A percentile compares a stretch with the other conserved stretches of the same genome.
Evolutionary conservation across 306 rosid species (phyloP).

Genomic region (Prunus campanulata): DNA sequence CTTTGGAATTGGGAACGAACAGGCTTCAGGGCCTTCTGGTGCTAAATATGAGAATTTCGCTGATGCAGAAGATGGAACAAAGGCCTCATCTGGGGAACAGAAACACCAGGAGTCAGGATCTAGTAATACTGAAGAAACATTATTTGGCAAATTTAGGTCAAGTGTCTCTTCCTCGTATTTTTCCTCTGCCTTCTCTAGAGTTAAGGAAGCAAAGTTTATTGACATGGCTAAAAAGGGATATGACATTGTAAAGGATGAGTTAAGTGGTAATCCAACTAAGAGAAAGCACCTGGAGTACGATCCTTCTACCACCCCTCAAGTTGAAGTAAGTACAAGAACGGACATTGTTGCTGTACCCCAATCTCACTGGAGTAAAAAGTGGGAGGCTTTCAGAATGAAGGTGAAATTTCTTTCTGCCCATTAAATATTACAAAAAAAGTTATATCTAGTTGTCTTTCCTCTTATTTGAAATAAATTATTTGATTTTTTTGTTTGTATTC

Average conservation of each 20-base stretch:
- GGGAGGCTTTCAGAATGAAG: constrained; percentile 77
- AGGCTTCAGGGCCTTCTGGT: constrained; percentile 50
- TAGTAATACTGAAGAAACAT: constrained; percentile 50
- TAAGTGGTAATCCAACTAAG: constrained; percentile 55
- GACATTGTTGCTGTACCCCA: constrained; percentile 68
- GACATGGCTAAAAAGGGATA: constrained; percentile 76
- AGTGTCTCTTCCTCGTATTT: constrained; percentile 53
- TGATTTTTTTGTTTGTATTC: neutral
- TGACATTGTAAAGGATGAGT: constrained; percentile 76
- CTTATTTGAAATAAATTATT: neutral
- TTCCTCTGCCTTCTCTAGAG: constrained; percentile 60
- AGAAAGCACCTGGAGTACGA: constrained; percentile 54
- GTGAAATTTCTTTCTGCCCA: constrained; percentile 29
- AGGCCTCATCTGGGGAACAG: constrained; percentile 22
- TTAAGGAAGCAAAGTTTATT: constrained; percentile 65
- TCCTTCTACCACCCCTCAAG: constrained; percentile 42
- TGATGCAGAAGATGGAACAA: constrained; percentile 42
- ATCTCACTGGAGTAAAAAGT: constrained; percentile 70
- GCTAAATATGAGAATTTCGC: constrained; percentile 46
- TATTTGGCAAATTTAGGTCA: constrained; percentile 71
- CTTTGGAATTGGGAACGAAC: constrained; percentile 64
- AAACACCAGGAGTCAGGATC: constrained; percentile 30
- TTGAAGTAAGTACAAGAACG: constrained; percentile 66
- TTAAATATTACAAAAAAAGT: constrained; percentile 2
- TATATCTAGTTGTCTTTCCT: constrained; percentile 8